phyloP scores from a whole-genome alignment of 345 rosid species.

The Populus nigra region DNA sequence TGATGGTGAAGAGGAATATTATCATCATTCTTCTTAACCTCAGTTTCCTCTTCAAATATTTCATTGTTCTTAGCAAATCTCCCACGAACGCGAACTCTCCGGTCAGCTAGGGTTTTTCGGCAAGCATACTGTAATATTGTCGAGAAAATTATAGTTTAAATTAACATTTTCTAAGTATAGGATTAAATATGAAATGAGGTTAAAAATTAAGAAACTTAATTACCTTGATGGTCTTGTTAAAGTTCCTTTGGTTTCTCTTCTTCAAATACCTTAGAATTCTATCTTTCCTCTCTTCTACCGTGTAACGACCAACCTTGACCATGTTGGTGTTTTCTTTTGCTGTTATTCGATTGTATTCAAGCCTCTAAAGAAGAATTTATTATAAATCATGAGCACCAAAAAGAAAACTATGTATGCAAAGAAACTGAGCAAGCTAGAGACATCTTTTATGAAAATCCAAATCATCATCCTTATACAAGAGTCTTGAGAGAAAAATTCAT shows the following conservation, averaged over 20 bases:
- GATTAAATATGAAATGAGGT: neutral
- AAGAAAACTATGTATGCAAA: neutral
- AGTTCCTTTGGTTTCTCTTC: constrained; percentile 90
- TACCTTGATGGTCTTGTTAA: constrained; percentile 92
- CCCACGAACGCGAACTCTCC: constrained; percentile 86
- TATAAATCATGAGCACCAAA: neutral
- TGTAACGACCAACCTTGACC: constrained; percentile 61
- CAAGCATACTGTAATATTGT: constrained; percentile 64
- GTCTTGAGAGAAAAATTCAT: neutral
- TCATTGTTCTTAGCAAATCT: constrained; percentile 82
- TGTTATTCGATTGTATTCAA: constrained; percentile 6
- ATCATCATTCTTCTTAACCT: constrained; percentile 34
- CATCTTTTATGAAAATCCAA: neutral
- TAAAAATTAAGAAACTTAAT: neutral
- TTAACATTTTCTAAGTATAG: neutral
- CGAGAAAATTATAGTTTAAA: neutral
- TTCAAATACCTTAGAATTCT: constrained; percentile 77
- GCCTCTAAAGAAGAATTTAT: neutral
- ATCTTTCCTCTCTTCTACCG: constrained; percentile 84
- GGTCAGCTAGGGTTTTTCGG: constrained; percentile 86
- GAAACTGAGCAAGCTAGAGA: neutral
- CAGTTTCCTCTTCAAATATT: constrained; percentile 49
- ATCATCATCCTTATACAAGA: neutral
- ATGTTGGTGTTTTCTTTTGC: constrained; percentile 40
- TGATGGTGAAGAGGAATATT: constrained; percentile 22